Conservation (phyloP, 805 yeast species). For the Candida arabinofermentans region DNA sequence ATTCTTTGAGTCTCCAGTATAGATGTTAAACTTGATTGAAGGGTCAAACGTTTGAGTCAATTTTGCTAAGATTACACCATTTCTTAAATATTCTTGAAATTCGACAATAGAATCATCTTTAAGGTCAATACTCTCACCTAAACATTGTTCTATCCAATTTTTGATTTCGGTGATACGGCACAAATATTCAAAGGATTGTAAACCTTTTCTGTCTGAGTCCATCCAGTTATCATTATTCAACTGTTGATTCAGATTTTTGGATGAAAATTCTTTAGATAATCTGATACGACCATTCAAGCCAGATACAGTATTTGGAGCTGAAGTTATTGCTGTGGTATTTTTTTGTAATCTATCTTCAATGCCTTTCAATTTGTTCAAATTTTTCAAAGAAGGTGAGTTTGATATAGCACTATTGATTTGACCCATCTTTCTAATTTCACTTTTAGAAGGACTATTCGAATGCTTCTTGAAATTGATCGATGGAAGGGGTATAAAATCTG, state of each 20-base stretch:
- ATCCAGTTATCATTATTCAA: conserved; percentile 15
- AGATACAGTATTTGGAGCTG: conserved; percentile 10
- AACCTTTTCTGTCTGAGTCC: conserved; percentile 26
- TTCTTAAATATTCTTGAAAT: conserved; percentile 61
- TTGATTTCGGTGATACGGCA: conserved; percentile 51
- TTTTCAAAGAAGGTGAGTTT: conserved; percentile 34
- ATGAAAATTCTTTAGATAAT: conserved; percentile 13
- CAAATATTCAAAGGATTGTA: conserved; percentile 41
- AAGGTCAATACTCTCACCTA: conserved; percentile 23
- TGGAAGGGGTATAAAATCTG: conserved; percentile 23
- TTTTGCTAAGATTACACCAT: conserved; percentile 84
- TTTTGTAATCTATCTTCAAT: conserved; percentile 26
- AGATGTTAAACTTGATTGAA: conserved; percentile 49
- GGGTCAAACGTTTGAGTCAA: conserved; percentile 72
- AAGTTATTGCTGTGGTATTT: no score
- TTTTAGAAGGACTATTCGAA: conserved; percentile 17
- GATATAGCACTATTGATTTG: conserved; percentile 31
- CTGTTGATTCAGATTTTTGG: conserved; percentile 2
- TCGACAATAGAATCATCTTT: conserved; percentile 40
- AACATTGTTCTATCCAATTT: conserved; percentile 41
- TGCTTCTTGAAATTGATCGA: conserved; percentile 7
- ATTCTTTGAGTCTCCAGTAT: conserved; percentile 39
- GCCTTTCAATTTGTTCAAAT: conserved; percentile 27
- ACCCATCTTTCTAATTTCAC: conserved; percentile 30
- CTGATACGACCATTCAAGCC: conserved; percentile 14